phyloP scores from a whole-genome alignment of 1,284 basidiomycete genomes.

The Trametes versicolor region DNA sequence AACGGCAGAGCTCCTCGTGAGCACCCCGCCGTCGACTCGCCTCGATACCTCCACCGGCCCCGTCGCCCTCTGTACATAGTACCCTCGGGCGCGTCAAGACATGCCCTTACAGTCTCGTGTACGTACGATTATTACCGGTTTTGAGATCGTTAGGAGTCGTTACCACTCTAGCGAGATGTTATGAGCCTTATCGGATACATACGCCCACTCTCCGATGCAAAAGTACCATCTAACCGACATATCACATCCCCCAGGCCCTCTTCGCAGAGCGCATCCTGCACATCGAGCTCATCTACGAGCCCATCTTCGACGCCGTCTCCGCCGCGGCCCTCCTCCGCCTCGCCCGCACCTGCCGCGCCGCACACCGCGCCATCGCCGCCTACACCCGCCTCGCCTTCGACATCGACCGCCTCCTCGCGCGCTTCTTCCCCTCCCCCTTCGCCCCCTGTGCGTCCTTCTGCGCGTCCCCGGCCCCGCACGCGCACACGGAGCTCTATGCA shows the following conservation, averaged over 20 bases:
- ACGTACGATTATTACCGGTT: not conserved
- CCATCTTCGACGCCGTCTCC: conserved; percentile 34
- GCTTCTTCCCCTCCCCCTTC: conserved; percentile 41
- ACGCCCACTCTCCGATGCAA: not conserved
- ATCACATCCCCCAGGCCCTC: conserved; percentile 11
- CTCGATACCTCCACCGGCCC: not conserved
- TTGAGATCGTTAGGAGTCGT: too few species aligned
- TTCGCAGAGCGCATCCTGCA: conserved; percentile 38
- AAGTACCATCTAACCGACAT: not conserved
- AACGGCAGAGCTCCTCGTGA: not conserved
- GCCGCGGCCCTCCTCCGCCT: conserved; percentile 37
- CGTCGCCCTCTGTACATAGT: too few species aligned
- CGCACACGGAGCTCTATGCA: conserved; percentile 13
- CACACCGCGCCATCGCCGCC: conserved; percentile 27
- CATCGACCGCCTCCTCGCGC: conserved; percentile 40
- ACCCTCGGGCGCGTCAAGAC: not conserved
- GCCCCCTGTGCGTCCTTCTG: conserved; percentile 15
- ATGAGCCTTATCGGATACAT: not conserved
- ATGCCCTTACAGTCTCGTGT: conserved; percentile 1
- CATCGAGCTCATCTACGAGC: conserved; percentile 44
- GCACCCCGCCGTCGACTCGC: not conserved
- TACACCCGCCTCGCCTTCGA: conserved; percentile 39
- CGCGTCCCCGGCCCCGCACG: conserved; percentile 9
- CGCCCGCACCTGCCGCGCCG: conserved; percentile 34
- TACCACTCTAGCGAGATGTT: too few species aligned